These are phyloP conservation scores for Globisporangium sylvaticum DNA, from an alignment of 352 stramenopile genomes.

Conservation along the genomic window DNA sequence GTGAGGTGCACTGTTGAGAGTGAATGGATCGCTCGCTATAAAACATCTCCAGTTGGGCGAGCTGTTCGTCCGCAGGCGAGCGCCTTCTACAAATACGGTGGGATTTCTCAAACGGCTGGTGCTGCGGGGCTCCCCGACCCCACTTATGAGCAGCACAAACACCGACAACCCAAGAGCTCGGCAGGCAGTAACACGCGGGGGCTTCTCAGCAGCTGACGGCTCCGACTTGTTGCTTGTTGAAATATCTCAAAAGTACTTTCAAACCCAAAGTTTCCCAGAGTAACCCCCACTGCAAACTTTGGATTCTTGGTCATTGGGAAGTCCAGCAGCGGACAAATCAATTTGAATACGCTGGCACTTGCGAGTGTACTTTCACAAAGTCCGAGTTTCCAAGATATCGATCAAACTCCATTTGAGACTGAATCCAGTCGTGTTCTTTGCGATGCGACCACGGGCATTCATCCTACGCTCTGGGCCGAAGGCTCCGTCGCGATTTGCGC, in stretches of 20 bases:
- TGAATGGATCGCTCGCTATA: not conserved
- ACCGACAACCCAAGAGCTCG: not conserved
- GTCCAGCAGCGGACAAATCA: not conserved
- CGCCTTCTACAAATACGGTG: not conserved
- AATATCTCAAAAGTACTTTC: not conserved
- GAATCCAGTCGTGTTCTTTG: not conserved
- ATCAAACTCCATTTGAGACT: too few relatives aligned
- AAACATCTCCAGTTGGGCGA: not conserved
- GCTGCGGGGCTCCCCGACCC: not conserved
- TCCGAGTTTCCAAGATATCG: too few relatives aligned
- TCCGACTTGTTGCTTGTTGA: not conserved
- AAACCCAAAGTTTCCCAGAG: not conserved
- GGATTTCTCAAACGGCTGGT: not conserved
- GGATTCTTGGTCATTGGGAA: not conserved
- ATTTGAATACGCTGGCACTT: not conserved
- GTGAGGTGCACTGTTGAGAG: not conserved
- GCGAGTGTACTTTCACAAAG: not conserved
- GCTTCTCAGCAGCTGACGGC: not conserved
- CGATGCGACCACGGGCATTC: not conserved
- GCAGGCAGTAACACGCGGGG: not conserved
- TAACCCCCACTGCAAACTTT: not conserved
- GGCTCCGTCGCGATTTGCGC: not conserved
- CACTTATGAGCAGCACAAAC: not conserved
- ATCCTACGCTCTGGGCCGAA: not conserved
- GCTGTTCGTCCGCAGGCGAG: not conserved